These are phyloP conservation scores for Russula sp. DNA, from an alignment of 768 basidiomycete genomes.

Conservation along the genomic window DNA sequence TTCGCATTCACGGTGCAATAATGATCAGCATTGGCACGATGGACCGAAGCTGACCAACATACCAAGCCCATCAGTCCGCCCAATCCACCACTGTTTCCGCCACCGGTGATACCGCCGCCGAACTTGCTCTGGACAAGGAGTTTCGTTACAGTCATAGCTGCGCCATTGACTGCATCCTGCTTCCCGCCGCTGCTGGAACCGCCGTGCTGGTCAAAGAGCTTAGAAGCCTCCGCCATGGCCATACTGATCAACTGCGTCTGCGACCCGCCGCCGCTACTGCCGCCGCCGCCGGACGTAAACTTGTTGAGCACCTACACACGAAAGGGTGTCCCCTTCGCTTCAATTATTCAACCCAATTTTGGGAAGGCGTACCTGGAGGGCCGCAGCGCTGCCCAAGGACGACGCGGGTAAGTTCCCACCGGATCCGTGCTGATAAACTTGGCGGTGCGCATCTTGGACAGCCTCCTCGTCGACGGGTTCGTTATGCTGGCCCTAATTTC, in stretches of 20 bases:
- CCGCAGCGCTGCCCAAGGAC: slow-evolving; percentile 71
- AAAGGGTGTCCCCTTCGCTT: neutral
- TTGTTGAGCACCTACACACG: slow-evolving; percentile 50
- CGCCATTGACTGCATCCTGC: slow-evolving; percentile 81
- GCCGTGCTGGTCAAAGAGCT: slow-evolving; percentile 67
- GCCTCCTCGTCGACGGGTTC: slow-evolving; percentile 62
- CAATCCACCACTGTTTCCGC: slow-evolving; percentile 66
- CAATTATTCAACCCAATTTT: too few relatives aligned
- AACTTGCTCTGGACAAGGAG: slow-evolving; percentile 67
- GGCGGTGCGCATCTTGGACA: slow-evolving; percentile 53
- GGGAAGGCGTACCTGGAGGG: slow-evolving; percentile 49
- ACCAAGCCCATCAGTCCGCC: slow-evolving; percentile 43
- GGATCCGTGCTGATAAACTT: slow-evolving; percentile 53
- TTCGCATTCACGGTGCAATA: neutral
- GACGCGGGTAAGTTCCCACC: slow-evolving; percentile 50
- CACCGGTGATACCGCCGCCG: slow-evolving; percentile 44
- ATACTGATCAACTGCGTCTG: slow-evolving; percentile 66
- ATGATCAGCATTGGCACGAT: slow-evolving; percentile 24
- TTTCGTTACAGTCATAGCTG: slow-evolving; percentile 84
- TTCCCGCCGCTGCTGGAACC: slow-evolving; percentile 60
- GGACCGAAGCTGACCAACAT: neutral
- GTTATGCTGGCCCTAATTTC: slow-evolving; percentile 43
- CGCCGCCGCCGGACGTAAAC: slow-evolving; percentile 51
- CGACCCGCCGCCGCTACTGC: slow-evolving; percentile 38
- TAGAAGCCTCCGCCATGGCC: slow-evolving; percentile 78